Percentiles rank a stretch among this genome's conserved stretches.
Conservation (phyloP, 83 land plant species). For the Picea engelmannii region DNA sequence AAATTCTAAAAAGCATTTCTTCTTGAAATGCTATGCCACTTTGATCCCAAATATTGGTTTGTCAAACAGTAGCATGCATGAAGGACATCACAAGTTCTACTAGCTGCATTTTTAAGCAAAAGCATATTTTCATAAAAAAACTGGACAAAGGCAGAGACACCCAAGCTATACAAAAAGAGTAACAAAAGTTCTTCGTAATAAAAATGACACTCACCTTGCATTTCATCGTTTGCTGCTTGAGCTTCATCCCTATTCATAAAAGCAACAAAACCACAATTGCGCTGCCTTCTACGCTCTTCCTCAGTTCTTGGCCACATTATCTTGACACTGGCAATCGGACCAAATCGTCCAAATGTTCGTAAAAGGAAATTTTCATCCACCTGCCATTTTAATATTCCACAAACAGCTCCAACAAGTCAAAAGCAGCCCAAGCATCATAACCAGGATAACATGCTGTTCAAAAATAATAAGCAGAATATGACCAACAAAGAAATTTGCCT, state of each 20-base stretch:
- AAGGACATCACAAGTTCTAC: too few species aligned
- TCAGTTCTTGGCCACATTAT: slow-evolving; percentile 99
- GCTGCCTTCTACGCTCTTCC: slow-evolving; percentile 85
- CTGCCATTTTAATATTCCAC: slow-evolving; percentile 36
- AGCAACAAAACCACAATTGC: slow-evolving; percentile 99
- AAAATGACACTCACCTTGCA: too few species aligned
- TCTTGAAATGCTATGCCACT: too few species aligned
- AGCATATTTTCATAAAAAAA: too few species aligned
- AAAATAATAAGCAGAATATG: not conserved
- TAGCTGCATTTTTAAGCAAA: too few species aligned
- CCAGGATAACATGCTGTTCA: not conserved
- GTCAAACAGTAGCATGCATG: too few species aligned
- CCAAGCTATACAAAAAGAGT: too few species aligned
- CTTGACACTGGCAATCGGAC: slow-evolving; percentile 98
- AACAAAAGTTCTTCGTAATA: too few species aligned
- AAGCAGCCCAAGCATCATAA: not conserved
- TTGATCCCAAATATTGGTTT: too few species aligned
- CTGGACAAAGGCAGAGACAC: too few species aligned
- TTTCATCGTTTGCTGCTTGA: slow-evolving; percentile 99
- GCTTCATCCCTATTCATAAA: slow-evolving; percentile 98
- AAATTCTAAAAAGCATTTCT: too few species aligned
- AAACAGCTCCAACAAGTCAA: not conserved
- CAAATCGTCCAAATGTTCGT: slow-evolving; percentile 97
- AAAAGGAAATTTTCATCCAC: slow-evolving; percentile 98
- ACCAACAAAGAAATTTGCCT: slow-evolving; percentile 41